Conservation (phyloP, 73 alveolate species). For the Stentor roeselii region DNA sequence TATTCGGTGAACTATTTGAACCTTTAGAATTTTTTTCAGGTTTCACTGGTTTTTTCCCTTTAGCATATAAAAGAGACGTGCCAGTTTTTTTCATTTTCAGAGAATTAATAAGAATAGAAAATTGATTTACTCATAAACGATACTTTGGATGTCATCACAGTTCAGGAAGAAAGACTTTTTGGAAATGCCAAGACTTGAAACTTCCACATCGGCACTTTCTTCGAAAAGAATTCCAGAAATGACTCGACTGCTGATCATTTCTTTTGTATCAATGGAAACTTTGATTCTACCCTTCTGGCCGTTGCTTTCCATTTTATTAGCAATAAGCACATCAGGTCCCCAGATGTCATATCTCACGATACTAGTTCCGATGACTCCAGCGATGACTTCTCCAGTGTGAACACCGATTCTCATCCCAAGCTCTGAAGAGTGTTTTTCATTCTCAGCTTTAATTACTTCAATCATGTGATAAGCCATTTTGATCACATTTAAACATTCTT, state of each 20-base stretch:
- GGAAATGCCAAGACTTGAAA: no score
- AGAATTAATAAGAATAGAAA: no score
- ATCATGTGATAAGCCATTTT: constrained; percentile 26
- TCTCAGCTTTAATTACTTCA: constrained; percentile 28
- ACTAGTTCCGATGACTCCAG: neutral
- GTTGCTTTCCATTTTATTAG: constrained; percentile 26
- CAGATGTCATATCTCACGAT: constrained; percentile 24
- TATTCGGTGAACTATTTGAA: no score
- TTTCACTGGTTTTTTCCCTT: no score
- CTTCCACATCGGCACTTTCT: no score
- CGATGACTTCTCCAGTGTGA: constrained; percentile 47
- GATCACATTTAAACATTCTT: constrained; percentile 41
- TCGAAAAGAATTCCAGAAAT: no score
- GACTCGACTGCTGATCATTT: constrained; percentile 44
- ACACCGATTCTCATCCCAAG: constrained; percentile 42
- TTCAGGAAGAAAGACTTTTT: no score
- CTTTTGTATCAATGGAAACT: neutral
- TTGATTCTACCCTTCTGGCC: neutral
- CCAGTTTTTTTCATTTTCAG: no score
- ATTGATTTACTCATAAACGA: no score
- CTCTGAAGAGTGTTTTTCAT: constrained; percentile 29
- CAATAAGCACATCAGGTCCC: constrained; percentile 18
- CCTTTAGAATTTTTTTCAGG: no score
- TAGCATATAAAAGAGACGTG: no score
- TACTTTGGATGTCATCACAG: no score